Evolutionary conservation across 371 early-diverging fungal genomes (phyloP), one percentile per base, ranked within the genome.

Genomic region (Gilbertella persicaria): DNA sequence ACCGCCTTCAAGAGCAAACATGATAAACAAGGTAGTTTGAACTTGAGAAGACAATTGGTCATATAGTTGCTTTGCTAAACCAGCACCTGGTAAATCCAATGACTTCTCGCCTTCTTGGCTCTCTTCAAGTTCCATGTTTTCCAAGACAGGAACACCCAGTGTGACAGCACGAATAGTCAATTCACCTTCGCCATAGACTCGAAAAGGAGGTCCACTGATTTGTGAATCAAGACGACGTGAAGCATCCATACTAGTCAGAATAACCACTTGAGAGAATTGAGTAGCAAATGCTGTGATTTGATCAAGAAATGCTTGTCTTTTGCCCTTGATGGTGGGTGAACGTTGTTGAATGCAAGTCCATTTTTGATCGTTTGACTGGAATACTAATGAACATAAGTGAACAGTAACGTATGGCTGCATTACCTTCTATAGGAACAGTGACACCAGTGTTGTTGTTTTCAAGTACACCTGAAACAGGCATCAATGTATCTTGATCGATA

Each of bases 1-100:
- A 71, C 75, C 75, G 54, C 90, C 91, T 71, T 91, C 91, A 54
- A 83, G 73, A 13, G 83, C 89, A 79, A 88, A 86, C 68, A 81
- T 75, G 0, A 86, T 60, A 30, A 86, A 47, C 20, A 82, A 62
- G n/a, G 76, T 53, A n/a, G 80, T 63, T 1, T 70, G 62, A 0
- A 83, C 49, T 0, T 58, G 55, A 5, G 60, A 50, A 2, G 21
- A 17, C 2, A 59, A 5, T 20, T 42, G 12, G 10, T 67, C 58
- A 44, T 73, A 79, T 13, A 87, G 48, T 6, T 73, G 64, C 26
- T 69, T 50, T 0, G 83, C 75, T 29, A 85, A 54, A 0, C 85
- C 87, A 24, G 81, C 72, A 21, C 80, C 84, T 16, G 79, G 80
- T 38, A 86, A 66, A 13, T 77, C 71, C 4, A 74, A 26, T 24